Conservation (phyloP, 208 protist species). For the Leishmania mexicana region DNA sequence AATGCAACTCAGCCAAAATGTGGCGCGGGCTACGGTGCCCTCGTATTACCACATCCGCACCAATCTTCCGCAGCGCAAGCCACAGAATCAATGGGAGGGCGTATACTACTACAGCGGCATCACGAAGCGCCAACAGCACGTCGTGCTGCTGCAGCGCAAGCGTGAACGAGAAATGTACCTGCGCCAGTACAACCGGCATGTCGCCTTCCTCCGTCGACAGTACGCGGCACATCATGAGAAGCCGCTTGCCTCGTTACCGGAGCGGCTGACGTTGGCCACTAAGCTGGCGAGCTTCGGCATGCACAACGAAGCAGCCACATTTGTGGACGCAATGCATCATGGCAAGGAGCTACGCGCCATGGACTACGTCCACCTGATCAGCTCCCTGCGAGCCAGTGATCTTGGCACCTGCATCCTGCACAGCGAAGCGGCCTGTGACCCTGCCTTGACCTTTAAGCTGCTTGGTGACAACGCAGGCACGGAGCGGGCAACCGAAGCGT, state of each 20-base stretch:
- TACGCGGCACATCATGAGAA: slow-evolving; percentile 17
- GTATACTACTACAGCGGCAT: slow-evolving; percentile 89
- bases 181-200: slow-evolving; percentile 22
- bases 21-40: slow-evolving; percentile 85
- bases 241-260: slow-evolving; percentile 10
- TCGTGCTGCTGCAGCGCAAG: slow-evolving; percentile 78
- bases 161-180: slow-evolving; percentile 41
- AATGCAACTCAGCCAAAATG: slow-evolving; percentile 81
- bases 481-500: slow-evolving; percentile 78
- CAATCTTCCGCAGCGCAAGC: slow-evolving; percentile 86
- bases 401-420: slow-evolving; percentile 58
- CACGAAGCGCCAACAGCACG: slow-evolving; percentile 77
- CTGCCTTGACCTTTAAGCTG: slow-evolving; percentile 77
- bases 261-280: slow-evolving; percentile 36
- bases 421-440: slow-evolving; percentile 73
- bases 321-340: slow-evolving; percentile 63
- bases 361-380: slow-evolving; percentile 63
- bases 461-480: slow-evolving; percentile 72
- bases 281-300: slow-evolving; percentile 63
- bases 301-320: slow-evolving; percentile 46
- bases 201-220: slow-evolving; percentile 12
- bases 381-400: slow-evolving; percentile 44
- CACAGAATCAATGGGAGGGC: slow-evolving; percentile 87
- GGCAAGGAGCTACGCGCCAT: slow-evolving; percentile 34
- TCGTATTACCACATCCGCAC: slow-evolving; percentile 90